Evolutionary conservation across 1,284 basidiomycete species (phyloP).

Genomic region (Trichosporon asahii): DNA sequence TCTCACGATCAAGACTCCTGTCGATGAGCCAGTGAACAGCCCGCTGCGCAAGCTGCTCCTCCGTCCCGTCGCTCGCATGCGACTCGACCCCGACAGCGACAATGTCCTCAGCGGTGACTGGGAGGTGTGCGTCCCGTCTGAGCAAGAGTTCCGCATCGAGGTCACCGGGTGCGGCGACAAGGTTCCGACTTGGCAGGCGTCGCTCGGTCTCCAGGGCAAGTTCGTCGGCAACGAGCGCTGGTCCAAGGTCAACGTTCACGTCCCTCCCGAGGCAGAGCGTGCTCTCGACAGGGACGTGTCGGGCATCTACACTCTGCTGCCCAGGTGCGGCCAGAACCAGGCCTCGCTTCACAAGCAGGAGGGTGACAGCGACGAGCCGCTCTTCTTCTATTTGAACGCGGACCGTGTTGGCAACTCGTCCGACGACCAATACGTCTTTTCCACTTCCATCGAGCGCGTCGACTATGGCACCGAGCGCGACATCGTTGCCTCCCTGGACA

Average conservation of each 20-base stretch:
- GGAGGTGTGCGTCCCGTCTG: conserved; percentile 75
- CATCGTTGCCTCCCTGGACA: conserved; percentile 65
- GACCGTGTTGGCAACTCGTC: conserved; percentile 69
- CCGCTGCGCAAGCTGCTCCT: conserved; percentile 71
- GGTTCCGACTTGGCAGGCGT: conserved; percentile 79
- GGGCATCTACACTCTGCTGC: conserved; percentile 72
- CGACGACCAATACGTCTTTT: conserved; percentile 76
- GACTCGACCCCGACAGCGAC: conserved; percentile 43
- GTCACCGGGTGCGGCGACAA: conserved; percentile 67
- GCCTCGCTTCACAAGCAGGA: conserved; percentile 70
- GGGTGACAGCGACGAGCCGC: conserved; percentile 53
- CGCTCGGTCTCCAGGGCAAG: conserved; percentile 70
- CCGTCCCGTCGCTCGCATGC: conserved; percentile 74
- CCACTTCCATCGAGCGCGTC: conserved; percentile 68
- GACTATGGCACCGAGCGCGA: conserved; percentile 77
- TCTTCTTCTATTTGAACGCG: conserved; percentile 83
- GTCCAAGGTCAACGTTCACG: conserved; percentile 63
- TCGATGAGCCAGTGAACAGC: conserved; percentile 70
- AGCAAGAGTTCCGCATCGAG: conserved; percentile 59
- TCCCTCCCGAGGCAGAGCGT: conserved; percentile 56
- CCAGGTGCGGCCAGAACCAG: conserved; percentile 86
- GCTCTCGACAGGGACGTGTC: conserved; percentile 75
- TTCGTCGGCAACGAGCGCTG: conserved; percentile 67
- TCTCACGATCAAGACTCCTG: conserved; percentile 68
- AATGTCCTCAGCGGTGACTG: conserved; percentile 68